Evolutionary conservation across 2,329 filamentous ascomycete species (phyloP).

Genomic region (Sporothrix dimorphospora): DNA sequence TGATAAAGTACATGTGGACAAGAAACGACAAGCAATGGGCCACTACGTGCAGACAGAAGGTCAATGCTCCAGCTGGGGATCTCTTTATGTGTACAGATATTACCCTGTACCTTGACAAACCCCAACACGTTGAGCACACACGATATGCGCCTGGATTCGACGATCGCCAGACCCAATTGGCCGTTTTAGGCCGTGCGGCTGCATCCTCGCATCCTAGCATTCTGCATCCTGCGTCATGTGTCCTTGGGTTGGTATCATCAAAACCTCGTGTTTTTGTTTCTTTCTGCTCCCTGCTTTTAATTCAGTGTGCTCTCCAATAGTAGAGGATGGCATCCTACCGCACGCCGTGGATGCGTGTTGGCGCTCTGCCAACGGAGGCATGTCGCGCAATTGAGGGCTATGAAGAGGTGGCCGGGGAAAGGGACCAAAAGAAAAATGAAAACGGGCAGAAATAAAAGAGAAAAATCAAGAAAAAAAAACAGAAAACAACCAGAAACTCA

Average conservation of each 20-base stretch:
- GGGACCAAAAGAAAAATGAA: neutral
- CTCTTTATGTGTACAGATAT: no score
- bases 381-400: neutral
- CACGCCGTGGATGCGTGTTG: neutral
- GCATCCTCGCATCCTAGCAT: neutral
- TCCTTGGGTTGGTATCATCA: neutral
- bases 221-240: conserved; percentile 7
- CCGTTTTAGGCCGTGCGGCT: conserved; percentile 11
- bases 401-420: neutral
- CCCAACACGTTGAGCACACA: neutral
- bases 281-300: neutral
- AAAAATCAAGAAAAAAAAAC: neutral
- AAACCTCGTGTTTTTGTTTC: neutral
- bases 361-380: neutral
- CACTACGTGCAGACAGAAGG: neutral
- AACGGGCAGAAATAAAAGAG: neutral
- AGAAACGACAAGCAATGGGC: neutral
- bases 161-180: conserved; percentile 7
- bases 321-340: neutral
- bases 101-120: no score
- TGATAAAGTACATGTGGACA: neutral
- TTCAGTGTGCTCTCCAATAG: neutral
- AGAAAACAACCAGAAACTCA: neutral
- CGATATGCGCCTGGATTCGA: conserved; percentile 10
- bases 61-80: neutral